Conservation (phyloP, 345 rosid genomes). For the Salix dunnii region DNA sequence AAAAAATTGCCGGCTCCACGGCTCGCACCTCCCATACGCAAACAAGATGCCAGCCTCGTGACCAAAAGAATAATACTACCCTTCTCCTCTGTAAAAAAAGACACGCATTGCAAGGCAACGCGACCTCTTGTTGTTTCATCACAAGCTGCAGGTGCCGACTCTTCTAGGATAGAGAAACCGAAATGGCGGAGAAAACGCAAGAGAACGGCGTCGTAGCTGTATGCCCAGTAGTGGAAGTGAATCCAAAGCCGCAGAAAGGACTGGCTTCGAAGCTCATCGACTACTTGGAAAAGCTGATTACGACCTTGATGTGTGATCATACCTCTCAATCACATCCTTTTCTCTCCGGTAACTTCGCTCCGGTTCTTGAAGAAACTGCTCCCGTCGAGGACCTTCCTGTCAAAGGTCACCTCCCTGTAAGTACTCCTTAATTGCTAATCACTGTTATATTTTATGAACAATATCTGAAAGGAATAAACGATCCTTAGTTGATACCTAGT, state of each 20-base stretch:
- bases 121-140: too few species aligned
- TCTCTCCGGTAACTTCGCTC: constrained; percentile 87
- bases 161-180: neutral
- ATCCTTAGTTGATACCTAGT: too few species aligned
- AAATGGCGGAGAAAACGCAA: constrained; percentile 19
- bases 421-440: neutral
- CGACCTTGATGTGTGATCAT: constrained; percentile 66
- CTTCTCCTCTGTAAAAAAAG: neutral
- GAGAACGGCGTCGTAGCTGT: constrained; percentile 14
- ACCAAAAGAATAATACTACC: too few species aligned
- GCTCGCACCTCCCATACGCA: too few species aligned
- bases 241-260: constrained; percentile 69
- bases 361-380: constrained; percentile 59
- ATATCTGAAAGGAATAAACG: too few species aligned
- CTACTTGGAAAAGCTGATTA: constrained; percentile 62
- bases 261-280: constrained; percentile 64
- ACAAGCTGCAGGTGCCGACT: neutral
- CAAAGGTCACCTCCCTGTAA: constrained; percentile 77
- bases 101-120: too few species aligned
- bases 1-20: too few species aligned
- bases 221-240: constrained; percentile 36
- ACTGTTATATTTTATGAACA: neutral
- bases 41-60: too few species aligned
- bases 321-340: constrained; percentile 70
- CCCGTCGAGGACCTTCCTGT: constrained; percentile 67